A percentile compares a stretch with the other conserved stretches of the same genome.
Conservation (phyloP, 441 rosid genomes). For the Gossypium aridum region DNA sequence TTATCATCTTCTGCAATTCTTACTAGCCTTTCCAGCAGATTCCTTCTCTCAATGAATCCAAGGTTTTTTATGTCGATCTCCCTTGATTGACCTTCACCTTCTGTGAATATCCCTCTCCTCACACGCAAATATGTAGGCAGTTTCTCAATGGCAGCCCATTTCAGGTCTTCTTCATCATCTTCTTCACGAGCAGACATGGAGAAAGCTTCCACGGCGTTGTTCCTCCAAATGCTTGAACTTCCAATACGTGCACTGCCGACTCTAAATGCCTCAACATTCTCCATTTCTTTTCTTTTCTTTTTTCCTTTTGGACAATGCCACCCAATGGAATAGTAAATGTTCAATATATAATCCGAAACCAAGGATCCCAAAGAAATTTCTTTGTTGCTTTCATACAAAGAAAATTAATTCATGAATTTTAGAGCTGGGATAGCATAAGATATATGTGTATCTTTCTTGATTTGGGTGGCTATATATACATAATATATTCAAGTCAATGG, state of each 20-base stretch:
- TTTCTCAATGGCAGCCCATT: conserved; percentile 66
- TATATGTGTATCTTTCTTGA: background rate
- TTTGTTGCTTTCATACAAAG: background rate
- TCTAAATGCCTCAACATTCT: background rate
- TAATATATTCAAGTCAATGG: background rate
- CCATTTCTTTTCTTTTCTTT: background rate
- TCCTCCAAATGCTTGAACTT: conserved; percentile 44
- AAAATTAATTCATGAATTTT: too few species aligned
- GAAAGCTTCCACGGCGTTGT: conserved; percentile 29
- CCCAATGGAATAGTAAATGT: background rate
- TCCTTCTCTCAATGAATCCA: conserved; percentile 42
- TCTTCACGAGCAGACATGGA: conserved; percentile 39
- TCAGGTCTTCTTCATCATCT: conserved; percentile 58
- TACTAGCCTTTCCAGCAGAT: conserved; percentile 48
- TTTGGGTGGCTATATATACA: background rate
- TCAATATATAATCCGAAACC: background rate
- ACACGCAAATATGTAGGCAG: conserved; percentile 48
- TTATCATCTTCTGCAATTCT: conserved; percentile 65
- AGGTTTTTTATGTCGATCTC: conserved; percentile 41
- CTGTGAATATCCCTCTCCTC: conserved; percentile 41
- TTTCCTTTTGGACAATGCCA: background rate
- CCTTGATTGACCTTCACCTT: conserved; percentile 26
- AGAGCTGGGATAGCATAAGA: background rate
- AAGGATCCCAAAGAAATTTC: background rate
- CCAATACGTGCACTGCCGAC: conserved; percentile 34